phyloP scores from a whole-genome alignment of 176 grass and related monocot species.

The Tuctoria greenei region DNA sequence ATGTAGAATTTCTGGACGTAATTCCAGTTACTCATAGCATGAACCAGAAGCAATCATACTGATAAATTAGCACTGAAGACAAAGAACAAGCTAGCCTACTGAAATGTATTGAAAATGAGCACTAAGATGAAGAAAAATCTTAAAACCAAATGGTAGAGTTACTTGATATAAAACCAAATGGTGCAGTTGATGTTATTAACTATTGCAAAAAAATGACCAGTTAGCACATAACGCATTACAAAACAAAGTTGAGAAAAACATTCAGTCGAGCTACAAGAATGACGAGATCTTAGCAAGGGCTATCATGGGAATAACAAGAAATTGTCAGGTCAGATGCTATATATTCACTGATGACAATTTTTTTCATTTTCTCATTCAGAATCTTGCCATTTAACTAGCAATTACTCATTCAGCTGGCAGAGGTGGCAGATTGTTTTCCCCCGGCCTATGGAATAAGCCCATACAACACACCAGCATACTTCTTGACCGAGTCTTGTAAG shows the following conservation, averaged over 20 bases:
- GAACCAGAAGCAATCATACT: conserved; percentile 8
- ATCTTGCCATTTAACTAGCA: conserved; percentile 52
- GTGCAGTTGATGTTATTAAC: not conserved
- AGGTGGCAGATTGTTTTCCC: conserved; percentile 22
- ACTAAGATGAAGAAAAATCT: not conserved
- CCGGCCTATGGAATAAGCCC: conserved; percentile 56
- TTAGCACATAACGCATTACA: not conserved
- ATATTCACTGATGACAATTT: conserved; percentile 37
- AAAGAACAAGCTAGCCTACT: not conserved
- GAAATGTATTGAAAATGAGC: not conserved
- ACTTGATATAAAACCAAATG: conserved; percentile 3
- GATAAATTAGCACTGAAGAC: not conserved
- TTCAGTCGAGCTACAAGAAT: conserved; percentile 14
- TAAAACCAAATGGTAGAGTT: conserved; percentile 5
- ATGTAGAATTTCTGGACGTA: not conserved
- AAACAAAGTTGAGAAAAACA: not conserved
- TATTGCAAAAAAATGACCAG: not conserved
- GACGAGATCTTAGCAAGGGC: conserved; percentile 5
- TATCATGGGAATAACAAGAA: conserved; percentile 30
- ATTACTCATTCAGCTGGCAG: conserved; percentile 48
- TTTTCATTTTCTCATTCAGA: conserved; percentile 42
- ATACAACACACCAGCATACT: conserved; percentile 72
- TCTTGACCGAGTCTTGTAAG: conserved; percentile 41
- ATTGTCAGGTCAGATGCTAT: conserved; percentile 31
- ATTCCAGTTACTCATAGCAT: not conserved